Conservation (phyloP, 805 yeast species). For the Hemisphaericaspora nanyangensis region DNA sequence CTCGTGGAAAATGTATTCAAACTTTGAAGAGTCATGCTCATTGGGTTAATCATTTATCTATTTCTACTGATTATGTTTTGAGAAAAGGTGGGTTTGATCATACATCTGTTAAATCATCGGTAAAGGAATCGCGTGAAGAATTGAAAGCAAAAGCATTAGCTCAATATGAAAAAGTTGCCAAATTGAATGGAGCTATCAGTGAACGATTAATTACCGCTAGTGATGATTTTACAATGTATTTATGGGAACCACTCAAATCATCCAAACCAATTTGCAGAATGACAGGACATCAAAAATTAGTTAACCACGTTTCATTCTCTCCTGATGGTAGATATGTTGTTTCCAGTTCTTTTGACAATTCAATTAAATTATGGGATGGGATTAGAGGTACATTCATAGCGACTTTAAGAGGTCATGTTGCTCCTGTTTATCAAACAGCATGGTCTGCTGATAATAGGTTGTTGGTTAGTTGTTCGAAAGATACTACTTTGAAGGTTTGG, state of each 20-base stretch:
- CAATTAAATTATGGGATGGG: slow-evolving; percentile 96
- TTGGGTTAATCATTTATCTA: slow-evolving; percentile 93
- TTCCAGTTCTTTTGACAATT: slow-evolving; percentile 92
- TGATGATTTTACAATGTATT: slow-evolving; percentile 96
- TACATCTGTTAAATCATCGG: slow-evolving; percentile 41
- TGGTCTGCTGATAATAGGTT: slow-evolving; percentile 96
- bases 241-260: slow-evolving; percentile 87
- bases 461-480: slow-evolving; percentile 90
- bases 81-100: slow-evolving; percentile 89
- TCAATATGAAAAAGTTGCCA: slow-evolving; percentile 61
- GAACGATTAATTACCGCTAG: slow-evolving; percentile 92
- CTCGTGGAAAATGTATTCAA: slow-evolving; percentile 71
- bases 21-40: slow-evolving; percentile 89
- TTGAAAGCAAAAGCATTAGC: slow-evolving; percentile 49
- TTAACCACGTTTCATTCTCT: slow-evolving; percentile 91
- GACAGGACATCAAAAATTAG: slow-evolving; percentile 97
- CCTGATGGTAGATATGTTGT: slow-evolving; percentile 93
- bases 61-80: slow-evolving; percentile 85
- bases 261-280: slow-evolving; percentile 85
- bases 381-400: slow-evolving; percentile 83
- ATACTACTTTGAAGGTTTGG: slow-evolving; percentile 95
- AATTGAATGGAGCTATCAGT: slow-evolving; percentile 46
- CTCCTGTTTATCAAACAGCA: slow-evolving; percentile 94
- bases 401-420: slow-evolving; percentile 94
- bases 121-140: slow-evolving; percentile 19